A percentile compares a stretch with the other conserved stretches of the same genome.
These are phyloP conservation scores for Galerina sulciceps DNA, from an alignment of 768 basidiomycete genomes.

Conservation along the genomic window DNA sequence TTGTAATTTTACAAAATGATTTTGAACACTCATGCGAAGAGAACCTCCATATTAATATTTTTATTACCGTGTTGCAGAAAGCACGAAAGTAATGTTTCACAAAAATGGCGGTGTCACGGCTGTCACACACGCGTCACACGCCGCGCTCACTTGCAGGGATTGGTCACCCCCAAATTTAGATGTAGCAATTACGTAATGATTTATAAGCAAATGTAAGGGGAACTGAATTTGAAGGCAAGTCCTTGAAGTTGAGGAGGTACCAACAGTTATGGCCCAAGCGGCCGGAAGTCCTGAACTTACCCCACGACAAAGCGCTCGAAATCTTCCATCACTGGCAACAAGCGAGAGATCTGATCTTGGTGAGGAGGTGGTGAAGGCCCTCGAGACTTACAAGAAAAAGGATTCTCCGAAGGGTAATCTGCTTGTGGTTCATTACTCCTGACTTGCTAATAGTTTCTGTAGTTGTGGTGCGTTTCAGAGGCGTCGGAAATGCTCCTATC, in stretches of 20 bases:
- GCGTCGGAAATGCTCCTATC: constrained; percentile 96
- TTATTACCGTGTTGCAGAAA: too few species aligned
- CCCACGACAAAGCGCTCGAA: constrained; percentile 25
- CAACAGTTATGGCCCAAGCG: constrained; percentile 26
- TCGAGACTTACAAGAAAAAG: constrained; percentile 88
- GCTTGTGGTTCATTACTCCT: background rate
- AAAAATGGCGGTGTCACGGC: too few species aligned
- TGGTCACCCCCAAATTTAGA: background rate
- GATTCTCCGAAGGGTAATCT: constrained; percentile 74
- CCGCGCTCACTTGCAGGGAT: too few species aligned
- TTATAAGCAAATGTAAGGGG: background rate
- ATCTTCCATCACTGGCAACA: constrained; percentile 33
- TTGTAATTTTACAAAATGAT: too few species aligned
- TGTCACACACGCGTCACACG: too few species aligned
- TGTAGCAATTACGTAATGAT: background rate
- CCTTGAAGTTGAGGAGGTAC: background rate
- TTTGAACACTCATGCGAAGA: too few species aligned
- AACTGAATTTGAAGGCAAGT: too few species aligned
- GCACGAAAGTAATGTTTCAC: too few species aligned
- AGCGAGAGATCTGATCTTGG: constrained; percentile 34
- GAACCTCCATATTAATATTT: too few species aligned
- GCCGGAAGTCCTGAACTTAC: constrained; percentile 30
- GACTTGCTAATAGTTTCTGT: constrained; percentile 5
- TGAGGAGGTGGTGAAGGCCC: constrained; percentile 65
- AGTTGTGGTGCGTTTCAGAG: constrained; percentile 98